Evolutionary conservation across 2,329 filamentous ascomycete species (phyloP).

Genomic region (Penicillium freii): DNA sequence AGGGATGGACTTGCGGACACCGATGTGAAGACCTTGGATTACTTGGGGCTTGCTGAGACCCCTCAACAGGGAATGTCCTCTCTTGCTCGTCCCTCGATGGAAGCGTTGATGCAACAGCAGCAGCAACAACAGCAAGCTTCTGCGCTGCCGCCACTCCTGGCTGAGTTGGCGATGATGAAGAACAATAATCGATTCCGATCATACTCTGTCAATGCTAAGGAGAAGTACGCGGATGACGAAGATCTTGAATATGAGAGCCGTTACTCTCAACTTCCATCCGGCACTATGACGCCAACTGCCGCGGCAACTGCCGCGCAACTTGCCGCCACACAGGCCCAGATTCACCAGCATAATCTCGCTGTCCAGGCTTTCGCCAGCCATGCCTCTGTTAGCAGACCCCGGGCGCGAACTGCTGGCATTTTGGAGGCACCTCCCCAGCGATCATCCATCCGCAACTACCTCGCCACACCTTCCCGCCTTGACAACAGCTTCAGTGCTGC

Average conservation of each 20-base stretch:
- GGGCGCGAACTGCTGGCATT: constrained; percentile 87
- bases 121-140: constrained; percentile 50
- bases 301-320: constrained; percentile 58
- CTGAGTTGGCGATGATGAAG: constrained; percentile 71
- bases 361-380: constrained; percentile 90
- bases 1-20: constrained; percentile 80
- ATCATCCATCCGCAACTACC: constrained; percentile 68
- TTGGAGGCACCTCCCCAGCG: constrained; percentile 71
- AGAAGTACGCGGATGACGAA: constrained; percentile 90
- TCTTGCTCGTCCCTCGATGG: constrained; percentile 61
- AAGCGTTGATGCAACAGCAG: constrained; percentile 51
- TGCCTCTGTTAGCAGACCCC: constrained; percentile 75
- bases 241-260: constrained; percentile 69
- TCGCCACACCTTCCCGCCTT: constrained; percentile 71
- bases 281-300: constrained; percentile 58
- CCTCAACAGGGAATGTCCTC: constrained; percentile 76
- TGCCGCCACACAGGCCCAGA: constrained; percentile 62
- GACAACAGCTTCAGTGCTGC: constrained; percentile 73
- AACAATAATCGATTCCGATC: constrained; percentile 89
- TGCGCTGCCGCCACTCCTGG: constrained; percentile 62
- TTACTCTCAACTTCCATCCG: constrained; percentile 58
- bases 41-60: constrained; percentile 90
- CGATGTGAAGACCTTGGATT: constrained; percentile 91
- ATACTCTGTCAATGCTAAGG: constrained; percentile 97
- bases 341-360: constrained; percentile 87